Evolutionary conservation across 257 asterid genomes (phyloP), one percentile per base, ranked within the genome.

Genomic region (Rhazya stricta): DNA sequence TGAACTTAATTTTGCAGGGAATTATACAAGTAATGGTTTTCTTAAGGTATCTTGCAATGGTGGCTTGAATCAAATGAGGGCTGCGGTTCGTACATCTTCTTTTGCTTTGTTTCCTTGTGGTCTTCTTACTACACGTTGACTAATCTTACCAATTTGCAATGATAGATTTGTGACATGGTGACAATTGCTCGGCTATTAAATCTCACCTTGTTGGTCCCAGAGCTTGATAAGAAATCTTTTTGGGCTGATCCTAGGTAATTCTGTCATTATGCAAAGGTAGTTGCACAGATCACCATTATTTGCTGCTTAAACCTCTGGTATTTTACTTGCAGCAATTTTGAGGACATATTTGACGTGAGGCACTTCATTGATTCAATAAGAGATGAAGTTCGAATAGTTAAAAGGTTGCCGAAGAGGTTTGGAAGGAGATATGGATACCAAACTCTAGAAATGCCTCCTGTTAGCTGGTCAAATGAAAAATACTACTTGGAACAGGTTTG

Each of bases 81-180:
- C 99, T 70, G 98, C 94, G 86, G 99, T 95, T 74, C 6, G 90
- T 69, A 70, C 74, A 43, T 76, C n/a, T 19, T 79, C 61, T 39
- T 63, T 48, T 15, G 50, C 50, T 68, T 77, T 67, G 30, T 43
- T 69, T 60, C 34, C 72, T 18, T 30, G 18, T 30, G 15, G 12
- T 66, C 66, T 73, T 61, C 69, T 62, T 71, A 71, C 60, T 74
- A 13, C 54, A 9, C 45, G 61, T 21, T 72, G 78, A 72, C 82
- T 78, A 58, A 84, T 69, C 9, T 73, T 23, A 72, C 32, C 75
- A 76, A 68, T 71, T 77, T 81, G 81, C 68, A 65, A 67, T 82
- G 82, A 77, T 84, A 95, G 99, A 95, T 95, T 68, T 95, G 98
- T 80, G 99, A 95, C 89, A 95, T 95, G 99, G 98, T 95, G 81